Base-by-base conservation (phyloP, 345 rosid genomes). In the Kandelia obovata region DNA sequence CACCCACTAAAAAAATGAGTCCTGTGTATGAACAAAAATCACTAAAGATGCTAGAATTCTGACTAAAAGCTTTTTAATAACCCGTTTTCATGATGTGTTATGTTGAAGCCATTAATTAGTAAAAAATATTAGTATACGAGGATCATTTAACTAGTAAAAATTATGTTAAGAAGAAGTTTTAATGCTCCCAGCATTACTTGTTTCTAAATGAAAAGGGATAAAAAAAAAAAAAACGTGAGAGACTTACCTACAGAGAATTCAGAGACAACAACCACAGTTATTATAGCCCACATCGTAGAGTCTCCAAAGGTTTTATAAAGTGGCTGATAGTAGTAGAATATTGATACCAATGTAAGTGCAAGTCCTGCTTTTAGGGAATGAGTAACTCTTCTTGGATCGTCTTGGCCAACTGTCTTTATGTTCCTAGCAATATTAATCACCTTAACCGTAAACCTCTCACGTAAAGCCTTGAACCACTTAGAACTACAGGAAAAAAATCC, bases 231-330 rank as follows among this genome's bases (percentile, higher is more conserved):
- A 39, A 25, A 25, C 0, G 11, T 2, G n/a, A 31, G n/a, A 53
- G 32, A 66, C 88, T 67, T 71, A 85, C 98, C 96, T 0, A 87
- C 96, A 19, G 87, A 85, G 74, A 83, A 90, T 71, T 92, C 96
- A 37, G 86, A 90, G 65, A 92, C 90, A 57, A 90, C 89, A 5
- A 92, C 89, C 26, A 92, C 96, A 25, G 98, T 92, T 73, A 92
- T 84, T 0, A 92, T 84, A 53, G 96, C 97, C 97, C 97, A 89
- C 80, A 85, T 85, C 64, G 97, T 92, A 55, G 85, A 72, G 69
- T 78, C 85, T 4, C 92, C 96, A 30, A 90, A 87, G 72, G 56
- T 84, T 46, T 85, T 77, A 60, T 86, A 90, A 6, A 87, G 80
- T 52, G 97, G 93, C 56, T 81, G 76, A 66, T 28, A 86, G 65